Evolutionary conservation across 306 rosid species (phyloP).

Genomic region (Malus sieversii): DNA sequence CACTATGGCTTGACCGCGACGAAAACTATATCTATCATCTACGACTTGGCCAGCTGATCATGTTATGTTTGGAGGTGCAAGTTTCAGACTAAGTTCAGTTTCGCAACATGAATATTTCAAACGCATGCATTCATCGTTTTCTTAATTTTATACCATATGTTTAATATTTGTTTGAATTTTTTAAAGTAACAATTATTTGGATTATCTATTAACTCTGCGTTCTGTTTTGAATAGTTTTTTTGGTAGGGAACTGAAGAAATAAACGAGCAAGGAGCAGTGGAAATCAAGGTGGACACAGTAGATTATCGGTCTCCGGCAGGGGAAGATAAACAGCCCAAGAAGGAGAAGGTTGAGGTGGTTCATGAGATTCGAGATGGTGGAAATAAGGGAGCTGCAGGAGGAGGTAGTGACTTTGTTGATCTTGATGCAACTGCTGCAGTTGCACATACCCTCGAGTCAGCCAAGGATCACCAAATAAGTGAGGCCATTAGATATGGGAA

Average conservation of each 20-base stretch:
- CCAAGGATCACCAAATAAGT: not conserved
- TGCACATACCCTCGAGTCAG: not conserved
- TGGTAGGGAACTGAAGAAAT: conserved; percentile 21
- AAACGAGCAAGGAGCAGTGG: conserved; percentile 21
- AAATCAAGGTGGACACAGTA: conserved; percentile 19
- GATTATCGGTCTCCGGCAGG: conserved; percentile 24
- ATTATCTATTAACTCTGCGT: too few species aligned
- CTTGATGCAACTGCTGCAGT: not conserved
- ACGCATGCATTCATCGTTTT: too few species aligned
- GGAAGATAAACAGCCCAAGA: conserved; percentile 8
- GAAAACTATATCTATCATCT: too few species aligned
- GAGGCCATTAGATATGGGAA: not conserved
- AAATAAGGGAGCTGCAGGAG: not conserved
- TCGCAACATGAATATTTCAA: too few species aligned
- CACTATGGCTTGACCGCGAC: too few species aligned
- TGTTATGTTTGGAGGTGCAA: too few species aligned
- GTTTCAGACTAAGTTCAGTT: too few species aligned
- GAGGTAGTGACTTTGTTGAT: not conserved
- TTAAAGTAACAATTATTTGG: too few species aligned
- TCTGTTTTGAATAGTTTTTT: too few species aligned
- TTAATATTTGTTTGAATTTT: too few species aligned
- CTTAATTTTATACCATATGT: too few species aligned
- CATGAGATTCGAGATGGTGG: conserved; percentile 21
- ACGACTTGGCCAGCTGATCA: too few species aligned
- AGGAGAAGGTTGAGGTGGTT: conserved; percentile 12